phyloP scores from a whole-genome alignment of 306 rosid genomes.

The Quercus glauca region DNA sequence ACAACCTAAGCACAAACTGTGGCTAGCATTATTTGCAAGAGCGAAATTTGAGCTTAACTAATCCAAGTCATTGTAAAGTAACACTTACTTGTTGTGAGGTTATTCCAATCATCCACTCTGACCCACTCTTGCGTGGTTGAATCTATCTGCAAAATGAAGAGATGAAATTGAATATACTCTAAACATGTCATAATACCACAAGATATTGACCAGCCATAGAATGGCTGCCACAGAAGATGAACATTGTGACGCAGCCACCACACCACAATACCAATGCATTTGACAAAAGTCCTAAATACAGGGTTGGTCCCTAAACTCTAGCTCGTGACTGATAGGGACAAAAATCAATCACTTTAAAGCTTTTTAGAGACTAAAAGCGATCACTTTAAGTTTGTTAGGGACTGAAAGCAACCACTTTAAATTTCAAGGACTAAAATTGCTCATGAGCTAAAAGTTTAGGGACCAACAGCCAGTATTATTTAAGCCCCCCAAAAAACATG shows the following conservation, averaged over 20 bases:
- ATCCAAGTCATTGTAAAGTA: slow-evolving; percentile 5
- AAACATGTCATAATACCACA: neutral
- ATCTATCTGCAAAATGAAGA: slow-evolving; percentile 48
- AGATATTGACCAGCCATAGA: neutral
- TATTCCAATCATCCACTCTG: slow-evolving; percentile 81
- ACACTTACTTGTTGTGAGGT: slow-evolving; percentile 56
- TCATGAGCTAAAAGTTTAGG: no score
- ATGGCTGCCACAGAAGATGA: neutral
- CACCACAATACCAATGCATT: neutral
- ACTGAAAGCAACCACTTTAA: no score
- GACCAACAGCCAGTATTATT: no score
- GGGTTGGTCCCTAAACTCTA: no score
- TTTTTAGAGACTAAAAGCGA: no score
- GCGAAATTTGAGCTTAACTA: neutral
- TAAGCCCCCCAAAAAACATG: neutral
- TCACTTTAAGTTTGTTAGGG: no score
- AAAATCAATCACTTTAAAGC: no score
- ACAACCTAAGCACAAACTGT: neutral
- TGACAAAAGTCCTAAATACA: no score
- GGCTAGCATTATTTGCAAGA: neutral
- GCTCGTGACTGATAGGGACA: no score
- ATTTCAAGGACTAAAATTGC: no score
- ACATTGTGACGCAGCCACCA: neutral
- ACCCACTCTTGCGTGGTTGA: slow-evolving; percentile 52
- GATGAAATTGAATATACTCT: neutral